Conservation (phyloP, 371 early-diverging fungal species). For the Funneliformis caledonium region DNA sequence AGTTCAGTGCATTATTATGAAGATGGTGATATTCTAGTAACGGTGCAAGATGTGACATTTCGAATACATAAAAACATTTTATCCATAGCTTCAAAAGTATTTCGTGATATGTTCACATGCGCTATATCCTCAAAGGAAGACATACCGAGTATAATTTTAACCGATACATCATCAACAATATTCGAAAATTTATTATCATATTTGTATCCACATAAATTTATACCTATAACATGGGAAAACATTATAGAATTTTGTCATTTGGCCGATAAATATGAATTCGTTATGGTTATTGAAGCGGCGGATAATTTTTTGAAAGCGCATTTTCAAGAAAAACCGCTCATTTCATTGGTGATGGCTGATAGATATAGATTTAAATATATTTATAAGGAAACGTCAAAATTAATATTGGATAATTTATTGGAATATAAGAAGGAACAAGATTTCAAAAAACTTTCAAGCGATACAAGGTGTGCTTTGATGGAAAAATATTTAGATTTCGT, state of each 20-base stretch:
- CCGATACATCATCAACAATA: neutral
- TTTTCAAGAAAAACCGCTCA: neutral
- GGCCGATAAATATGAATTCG: constrained; percentile 10
- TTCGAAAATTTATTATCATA: constrained; percentile 15
- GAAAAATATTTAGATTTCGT: neutral
- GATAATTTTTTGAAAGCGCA: neutral
- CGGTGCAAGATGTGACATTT: constrained; percentile 5
- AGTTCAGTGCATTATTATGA: constrained; percentile 8
- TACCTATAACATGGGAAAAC: constrained; percentile 65
- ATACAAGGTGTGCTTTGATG: neutral
- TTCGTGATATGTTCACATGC: neutral
- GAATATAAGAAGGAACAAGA: neutral
- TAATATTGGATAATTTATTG: constrained; percentile 10
- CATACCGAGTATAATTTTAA: neutral
- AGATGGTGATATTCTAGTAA: constrained; percentile 26
- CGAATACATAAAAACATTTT: neutral
- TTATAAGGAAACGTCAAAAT: constrained; percentile 21
- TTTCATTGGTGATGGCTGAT: neutral
- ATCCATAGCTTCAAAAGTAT: neutral
- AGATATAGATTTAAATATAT: constrained; percentile 14
- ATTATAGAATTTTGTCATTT: constrained; percentile 53
- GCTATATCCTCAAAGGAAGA: neutral
- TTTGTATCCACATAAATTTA: constrained; percentile 45
- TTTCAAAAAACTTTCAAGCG: neutral
- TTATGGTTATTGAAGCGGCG: neutral